A percentile compares a stretch with the other conserved stretches of the same genome.
Evolutionary conservation across 108 stramenopile species (phyloP).

Genomic region (Cylindrotheca closterium): DNA sequence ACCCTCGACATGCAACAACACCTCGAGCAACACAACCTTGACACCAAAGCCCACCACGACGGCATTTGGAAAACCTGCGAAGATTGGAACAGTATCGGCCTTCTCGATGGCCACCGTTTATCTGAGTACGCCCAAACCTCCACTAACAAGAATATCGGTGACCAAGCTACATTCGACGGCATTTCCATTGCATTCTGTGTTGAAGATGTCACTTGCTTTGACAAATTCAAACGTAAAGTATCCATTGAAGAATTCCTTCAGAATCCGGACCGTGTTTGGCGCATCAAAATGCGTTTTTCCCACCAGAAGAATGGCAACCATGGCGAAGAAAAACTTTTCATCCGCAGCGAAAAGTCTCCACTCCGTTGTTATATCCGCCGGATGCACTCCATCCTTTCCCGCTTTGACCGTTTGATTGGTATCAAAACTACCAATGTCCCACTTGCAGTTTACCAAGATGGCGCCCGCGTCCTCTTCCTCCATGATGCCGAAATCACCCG

Average conservation of each 20-base stretch:
- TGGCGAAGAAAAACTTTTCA: slow-evolving; percentile 1
- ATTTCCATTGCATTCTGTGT: not conserved
- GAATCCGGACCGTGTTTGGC: not conserved
- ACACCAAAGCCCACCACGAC: not conserved
- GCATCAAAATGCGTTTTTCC: not conserved
- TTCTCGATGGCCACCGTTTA: not conserved
- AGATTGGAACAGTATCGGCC: not conserved
- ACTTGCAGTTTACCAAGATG: not conserved
- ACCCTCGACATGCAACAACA: not conserved
- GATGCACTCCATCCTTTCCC: not conserved
- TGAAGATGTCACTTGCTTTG: not conserved
- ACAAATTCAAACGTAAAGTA: not conserved
- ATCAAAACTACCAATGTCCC: not conserved
- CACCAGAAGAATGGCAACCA: slow-evolving; percentile 1
- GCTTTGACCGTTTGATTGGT: not conserved
- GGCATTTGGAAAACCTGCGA: not conserved
- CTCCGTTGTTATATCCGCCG: not conserved
- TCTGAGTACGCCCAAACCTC: not conserved
- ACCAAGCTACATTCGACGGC: not conserved
- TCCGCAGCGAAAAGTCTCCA: not conserved
- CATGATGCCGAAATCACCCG: too few relatives aligned
- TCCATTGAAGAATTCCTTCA: not conserved
- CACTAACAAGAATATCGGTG: not conserved
- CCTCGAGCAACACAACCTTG: not conserved
- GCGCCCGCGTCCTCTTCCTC: too few relatives aligned